Evolutionary conservation across 2,329 filamentous ascomycete species (phyloP).

Genomic region (Zopfia rhizophila): DNA sequence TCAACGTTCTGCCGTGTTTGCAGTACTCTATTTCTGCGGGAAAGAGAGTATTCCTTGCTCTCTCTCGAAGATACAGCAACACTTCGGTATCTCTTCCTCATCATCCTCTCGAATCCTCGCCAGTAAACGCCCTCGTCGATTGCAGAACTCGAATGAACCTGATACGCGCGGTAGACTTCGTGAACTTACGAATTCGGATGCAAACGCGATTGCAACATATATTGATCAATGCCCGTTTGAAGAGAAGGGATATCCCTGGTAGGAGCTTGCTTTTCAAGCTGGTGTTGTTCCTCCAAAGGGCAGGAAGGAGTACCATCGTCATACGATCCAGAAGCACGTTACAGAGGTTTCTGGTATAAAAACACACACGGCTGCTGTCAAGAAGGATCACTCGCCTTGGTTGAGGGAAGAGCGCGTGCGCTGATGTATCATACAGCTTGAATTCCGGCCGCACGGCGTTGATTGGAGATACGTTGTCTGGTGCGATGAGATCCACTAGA

Average conservation of each 20-base stretch:
- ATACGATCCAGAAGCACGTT: no score
- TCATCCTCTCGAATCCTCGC: neutral
- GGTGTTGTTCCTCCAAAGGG: no score
- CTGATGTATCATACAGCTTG: no score
- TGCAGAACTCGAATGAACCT: conserved; percentile 2
- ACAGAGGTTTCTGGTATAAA: no score
- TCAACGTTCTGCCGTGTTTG: conserved; percentile 3
- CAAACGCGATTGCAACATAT: conserved; percentile 1
- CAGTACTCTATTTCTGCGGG: conserved; percentile 3
- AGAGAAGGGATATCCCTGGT: conserved; percentile 2
- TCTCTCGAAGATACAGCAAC: neutral
- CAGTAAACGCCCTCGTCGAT: neutral
- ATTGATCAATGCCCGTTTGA: conserved; percentile 2
- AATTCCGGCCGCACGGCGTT: no score
- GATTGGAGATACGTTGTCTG: no score
- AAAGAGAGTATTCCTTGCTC: neutral
- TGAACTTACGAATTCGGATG: neutral
- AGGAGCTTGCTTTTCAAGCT: conserved; percentile 2
- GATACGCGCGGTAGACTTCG: neutral
- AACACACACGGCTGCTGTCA: no score
- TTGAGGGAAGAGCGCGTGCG: no score
- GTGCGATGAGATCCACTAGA: no score
- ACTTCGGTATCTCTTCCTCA: conserved; percentile 2
- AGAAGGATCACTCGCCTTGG: no score
- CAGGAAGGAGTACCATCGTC: no score